phyloP scores from a whole-genome alignment of 2,329 filamentous ascomycete species.

The Nothophoma quercina region DNA sequence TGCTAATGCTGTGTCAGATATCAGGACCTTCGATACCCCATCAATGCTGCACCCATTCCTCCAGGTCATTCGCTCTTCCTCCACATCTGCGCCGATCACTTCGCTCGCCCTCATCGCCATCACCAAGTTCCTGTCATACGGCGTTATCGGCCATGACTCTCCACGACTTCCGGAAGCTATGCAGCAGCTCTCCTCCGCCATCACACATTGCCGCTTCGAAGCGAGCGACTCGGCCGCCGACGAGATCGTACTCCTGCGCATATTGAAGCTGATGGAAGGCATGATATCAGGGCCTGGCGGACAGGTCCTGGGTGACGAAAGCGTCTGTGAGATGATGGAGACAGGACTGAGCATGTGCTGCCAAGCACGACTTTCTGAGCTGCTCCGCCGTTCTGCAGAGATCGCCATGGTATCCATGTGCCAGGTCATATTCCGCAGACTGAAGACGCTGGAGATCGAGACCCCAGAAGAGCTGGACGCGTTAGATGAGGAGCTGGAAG shows the following conservation, averaged over 20 bases:
- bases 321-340: constrained; percentile 99
- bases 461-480: constrained; percentile 71
- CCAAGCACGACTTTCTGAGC: constrained; percentile 87
- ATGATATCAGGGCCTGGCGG: constrained; percentile 96
- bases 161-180: constrained; percentile 91
- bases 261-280: constrained; percentile 96
- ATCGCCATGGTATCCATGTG: constrained; percentile 99
- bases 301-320: constrained; percentile 94
- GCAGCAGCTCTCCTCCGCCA: constrained; percentile 91
- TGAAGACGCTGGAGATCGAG: constrained; percentile 86
- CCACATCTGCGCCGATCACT: constrained; percentile 94
- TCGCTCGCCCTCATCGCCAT: constrained; percentile 92
- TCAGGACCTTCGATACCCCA: constrained; percentile 86
- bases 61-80: constrained; percentile 94
- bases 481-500: constrained; percentile 70
- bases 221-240: constrained; percentile 94
- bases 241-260: constrained; percentile 92
- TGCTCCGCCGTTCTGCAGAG: constrained; percentile 88
- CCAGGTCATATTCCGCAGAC: constrained; percentile 93
- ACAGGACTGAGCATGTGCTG: constrained; percentile 97
- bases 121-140: constrained; percentile 95
- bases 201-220: constrained; percentile 97
- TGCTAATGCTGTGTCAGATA: constrained; percentile 65
- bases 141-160: constrained; percentile 82
- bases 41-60: constrained; percentile 91